Evolutionary conservation across 768 basidiomycete species (phyloP).

Genomic region (Lepiota brunneoincarnata): DNA sequence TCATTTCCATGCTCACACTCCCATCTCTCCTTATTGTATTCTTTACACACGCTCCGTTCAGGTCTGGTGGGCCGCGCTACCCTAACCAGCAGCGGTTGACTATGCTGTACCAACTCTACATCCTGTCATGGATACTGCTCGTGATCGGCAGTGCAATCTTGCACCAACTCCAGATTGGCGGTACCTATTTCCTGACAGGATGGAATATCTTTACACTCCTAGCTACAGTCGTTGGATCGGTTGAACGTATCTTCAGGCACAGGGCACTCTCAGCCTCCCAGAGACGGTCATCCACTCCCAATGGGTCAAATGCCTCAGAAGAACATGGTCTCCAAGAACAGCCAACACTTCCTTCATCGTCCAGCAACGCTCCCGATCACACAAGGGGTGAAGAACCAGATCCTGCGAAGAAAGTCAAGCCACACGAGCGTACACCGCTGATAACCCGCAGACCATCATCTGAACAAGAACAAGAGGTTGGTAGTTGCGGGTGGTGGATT

Average conservation of each 20-base stretch:
- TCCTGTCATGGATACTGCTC: constrained; percentile 58
- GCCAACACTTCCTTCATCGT: background rate
- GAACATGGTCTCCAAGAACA: constrained; percentile 18
- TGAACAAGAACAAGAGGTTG: constrained; percentile 17
- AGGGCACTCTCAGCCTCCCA: constrained; percentile 2
- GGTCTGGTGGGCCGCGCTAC: constrained; percentile 21
- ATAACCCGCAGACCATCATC: constrained; percentile 14
- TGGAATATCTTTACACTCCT: constrained; percentile 50
- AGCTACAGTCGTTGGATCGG: constrained; percentile 31
- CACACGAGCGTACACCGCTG: constrained; percentile 22
- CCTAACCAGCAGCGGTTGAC: constrained; percentile 48
- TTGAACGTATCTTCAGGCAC: constrained; percentile 4
- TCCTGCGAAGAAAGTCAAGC: constrained; percentile 7
- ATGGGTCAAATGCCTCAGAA: constrained; percentile 11
- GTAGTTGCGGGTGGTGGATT: constrained; percentile 27
- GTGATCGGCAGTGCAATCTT: constrained; percentile 39
- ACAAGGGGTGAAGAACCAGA: constrained; percentile 4
- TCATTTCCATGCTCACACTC: constrained; percentile 40
- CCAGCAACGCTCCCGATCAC: background rate
- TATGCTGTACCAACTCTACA: constrained; percentile 50
- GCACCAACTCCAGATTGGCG: constrained; percentile 36
- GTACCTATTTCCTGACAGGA: constrained; percentile 53
- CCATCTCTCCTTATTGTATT: constrained; percentile 44
- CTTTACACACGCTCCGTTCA: constrained; percentile 25
- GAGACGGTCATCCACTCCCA: background rate